phyloP scores from a whole-genome alignment of 441 rosid species.

The Kokia cookei region DNA sequence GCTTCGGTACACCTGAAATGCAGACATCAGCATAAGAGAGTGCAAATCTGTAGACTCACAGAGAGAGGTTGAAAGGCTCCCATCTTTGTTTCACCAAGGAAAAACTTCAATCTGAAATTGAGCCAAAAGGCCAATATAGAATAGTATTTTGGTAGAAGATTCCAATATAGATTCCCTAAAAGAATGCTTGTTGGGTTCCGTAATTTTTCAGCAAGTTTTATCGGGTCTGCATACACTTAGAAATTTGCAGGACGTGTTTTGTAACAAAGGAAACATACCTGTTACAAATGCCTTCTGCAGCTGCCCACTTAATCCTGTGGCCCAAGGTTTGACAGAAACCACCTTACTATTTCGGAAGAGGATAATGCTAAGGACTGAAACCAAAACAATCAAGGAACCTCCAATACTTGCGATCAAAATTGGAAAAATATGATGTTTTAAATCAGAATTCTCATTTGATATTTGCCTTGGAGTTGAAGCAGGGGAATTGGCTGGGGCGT shows the following conservation, averaged over 20 bases:
- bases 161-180: neutral
- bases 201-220: neutral
- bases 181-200: neutral
- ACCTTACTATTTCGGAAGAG: constrained; percentile 49
- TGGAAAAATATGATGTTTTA: constrained; percentile 24
- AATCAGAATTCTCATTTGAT: constrained; percentile 11
- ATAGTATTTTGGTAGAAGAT: neutral
- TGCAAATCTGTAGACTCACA: neutral
- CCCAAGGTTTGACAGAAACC: constrained; percentile 83
- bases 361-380: constrained; percentile 30
- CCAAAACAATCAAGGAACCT: constrained; percentile 40
- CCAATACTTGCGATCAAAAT: constrained; percentile 35
- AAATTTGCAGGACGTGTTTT: neutral
- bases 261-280: constrained; percentile 35
- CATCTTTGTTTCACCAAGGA: neutral
- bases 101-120: neutral
- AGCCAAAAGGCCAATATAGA: neutral
- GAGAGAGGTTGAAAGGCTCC: neutral
- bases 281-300: constrained; percentile 79
- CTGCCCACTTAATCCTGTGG: constrained; percentile 77
- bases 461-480: constrained; percentile 22
- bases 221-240: neutral
- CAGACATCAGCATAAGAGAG: constrained; percentile 1
- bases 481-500: constrained; percentile 18
- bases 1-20: constrained; percentile 74